Base-by-base conservation (phyloP, 2,329 filamentous ascomycete species). In the Aquanectria penicillioides region DNA sequence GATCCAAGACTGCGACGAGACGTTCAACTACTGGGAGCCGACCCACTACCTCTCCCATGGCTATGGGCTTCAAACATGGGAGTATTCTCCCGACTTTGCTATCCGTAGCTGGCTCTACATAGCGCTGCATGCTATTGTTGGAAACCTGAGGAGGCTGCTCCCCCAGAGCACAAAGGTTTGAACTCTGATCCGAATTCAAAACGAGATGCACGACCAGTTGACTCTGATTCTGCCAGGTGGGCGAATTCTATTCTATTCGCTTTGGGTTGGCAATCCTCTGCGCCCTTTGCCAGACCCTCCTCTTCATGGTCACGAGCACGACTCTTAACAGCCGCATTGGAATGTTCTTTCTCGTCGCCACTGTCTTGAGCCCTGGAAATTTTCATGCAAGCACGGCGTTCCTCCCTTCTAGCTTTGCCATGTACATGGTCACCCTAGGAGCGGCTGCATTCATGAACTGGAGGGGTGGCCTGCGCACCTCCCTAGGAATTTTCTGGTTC, bases 1-100 rank as follows among this genome's bases (percentile, higher is more conserved):
- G 0, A 97, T 99, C 65, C 94, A 97, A 75, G 95, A 99, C 77
- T 99, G 95, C 74, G 95, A 99, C 70, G 95, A 99, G 80, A 94
- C 94, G 10, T 99, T 97, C 84, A 99, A 99, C 75, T 99, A 97
- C 81, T 99, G 94, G 93, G 95, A 99, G 71, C 94, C 95, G 0
- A 88, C 94, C 0, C 95, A 99, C 77, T 99, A 97, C 76, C 85
- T 99, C 23, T 90, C 88, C 58, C 93, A 97, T 80, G 92, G 92
- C 69, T 94, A 97, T 72, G 95, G 94, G 33, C 83, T 97, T 47
- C 94, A 99, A 79, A 99, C 95, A 1, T 99, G 95, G 95, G 95
- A 99, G 77, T 99, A 98, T 78, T 97, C 94, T 1, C 95, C 95
- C 5, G 89, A 94, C 57, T 98, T 91, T 77, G 92, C 93, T 47